Percentiles rank a stretch among this genome's conserved stretches.
Conservation (phyloP, 179 eudicot species). For the Drosera spatulata region DNA sequence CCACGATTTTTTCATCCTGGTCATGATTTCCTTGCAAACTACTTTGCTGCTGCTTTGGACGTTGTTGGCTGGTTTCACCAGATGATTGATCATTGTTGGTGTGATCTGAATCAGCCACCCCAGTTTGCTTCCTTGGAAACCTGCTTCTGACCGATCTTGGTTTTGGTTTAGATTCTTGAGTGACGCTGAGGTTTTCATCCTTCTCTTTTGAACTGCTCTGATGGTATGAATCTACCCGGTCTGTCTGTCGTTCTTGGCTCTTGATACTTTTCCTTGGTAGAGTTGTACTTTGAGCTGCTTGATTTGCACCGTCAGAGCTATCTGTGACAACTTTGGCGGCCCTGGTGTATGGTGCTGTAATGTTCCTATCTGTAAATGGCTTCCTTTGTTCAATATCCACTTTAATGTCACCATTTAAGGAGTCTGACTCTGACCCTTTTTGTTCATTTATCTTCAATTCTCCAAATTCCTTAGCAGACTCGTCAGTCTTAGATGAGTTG, state of each 20-base stretch:
- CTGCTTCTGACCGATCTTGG: conserved; percentile 64
- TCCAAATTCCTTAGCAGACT: background rate
- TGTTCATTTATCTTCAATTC: background rate
- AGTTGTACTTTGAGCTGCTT: background rate
- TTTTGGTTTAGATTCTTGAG: conserved; percentile 19
- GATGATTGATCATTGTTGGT: conserved; percentile 6
- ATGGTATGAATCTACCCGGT: background rate
- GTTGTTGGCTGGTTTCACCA: conserved; percentile 21
- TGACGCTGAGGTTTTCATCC: conserved; percentile 11
- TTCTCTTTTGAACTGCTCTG: conserved; percentile 1
- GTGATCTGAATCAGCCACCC: conserved; percentile 6
- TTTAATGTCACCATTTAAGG: background rate
- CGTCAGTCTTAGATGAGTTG: conserved; percentile 11
- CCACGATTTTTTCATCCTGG: conserved; percentile 20
- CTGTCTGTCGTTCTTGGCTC: background rate
- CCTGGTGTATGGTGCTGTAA: conserved; percentile 5
- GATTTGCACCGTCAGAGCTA: background rate
- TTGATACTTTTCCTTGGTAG: background rate
- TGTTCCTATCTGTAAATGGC: conserved; percentile 14
- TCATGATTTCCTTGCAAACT: conserved; percentile 3
- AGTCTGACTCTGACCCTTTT: background rate
- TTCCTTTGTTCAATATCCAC: conserved; percentile 5
- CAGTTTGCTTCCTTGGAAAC: conserved; percentile 18
- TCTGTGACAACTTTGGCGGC: background rate
- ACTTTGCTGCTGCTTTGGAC: conserved; percentile 10